phyloP scores from a whole-genome alignment of 2,329 filamentous ascomycete species.

The Dendryphion nanum region DNA sequence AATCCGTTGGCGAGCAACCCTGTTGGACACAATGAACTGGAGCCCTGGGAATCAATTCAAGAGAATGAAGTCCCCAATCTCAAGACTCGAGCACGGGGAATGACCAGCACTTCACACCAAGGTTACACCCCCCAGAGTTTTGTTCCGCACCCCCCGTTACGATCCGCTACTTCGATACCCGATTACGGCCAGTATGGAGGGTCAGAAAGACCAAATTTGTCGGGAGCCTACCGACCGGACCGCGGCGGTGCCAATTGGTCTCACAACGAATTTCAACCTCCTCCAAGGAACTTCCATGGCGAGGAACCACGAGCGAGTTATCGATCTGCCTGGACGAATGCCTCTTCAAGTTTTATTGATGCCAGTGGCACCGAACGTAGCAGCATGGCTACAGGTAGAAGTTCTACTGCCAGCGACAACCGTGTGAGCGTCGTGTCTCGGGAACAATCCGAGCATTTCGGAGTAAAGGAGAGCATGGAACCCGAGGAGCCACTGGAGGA shows the following conservation, averaged over 20 bases:
- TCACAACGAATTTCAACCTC: conserved; percentile 32
- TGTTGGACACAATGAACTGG: conserved; percentile 21
- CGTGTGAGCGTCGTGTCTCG: conserved; percentile 54
- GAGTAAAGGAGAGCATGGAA: no score
- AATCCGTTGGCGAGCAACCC: conserved; percentile 37
- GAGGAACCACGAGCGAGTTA: conserved; percentile 56
- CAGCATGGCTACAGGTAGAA: conserved; percentile 76
- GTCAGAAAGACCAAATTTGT: conserved; percentile 28
- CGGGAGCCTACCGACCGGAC: conserved; percentile 36
- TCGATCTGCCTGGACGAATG: conserved; percentile 59
- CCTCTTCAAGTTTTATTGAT: conserved; percentile 57
- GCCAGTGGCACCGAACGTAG: conserved; percentile 73
- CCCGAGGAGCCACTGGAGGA: no score
- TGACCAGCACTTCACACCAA: conserved; percentile 35
- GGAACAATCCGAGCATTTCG: conserved; percentile 44
- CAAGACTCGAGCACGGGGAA: conserved; percentile 28
- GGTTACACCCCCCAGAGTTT: conserved; percentile 13
- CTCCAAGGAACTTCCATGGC: conserved; percentile 25
- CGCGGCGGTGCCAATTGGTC: conserved; percentile 37
- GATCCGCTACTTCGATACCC: conserved; percentile 38
- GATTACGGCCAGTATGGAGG: conserved; percentile 32
- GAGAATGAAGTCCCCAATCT: conserved; percentile 20
- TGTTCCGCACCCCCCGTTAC: conserved; percentile 23
- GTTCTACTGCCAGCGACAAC: conserved; percentile 64
- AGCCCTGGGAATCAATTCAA: conserved; percentile 20